A percentile compares a stretch with the other conserved stretches of the same genome.
These are phyloP conservation scores for Picea engelmannii DNA, from an alignment of 83 land plant genomes.

Conservation along the genomic window DNA sequence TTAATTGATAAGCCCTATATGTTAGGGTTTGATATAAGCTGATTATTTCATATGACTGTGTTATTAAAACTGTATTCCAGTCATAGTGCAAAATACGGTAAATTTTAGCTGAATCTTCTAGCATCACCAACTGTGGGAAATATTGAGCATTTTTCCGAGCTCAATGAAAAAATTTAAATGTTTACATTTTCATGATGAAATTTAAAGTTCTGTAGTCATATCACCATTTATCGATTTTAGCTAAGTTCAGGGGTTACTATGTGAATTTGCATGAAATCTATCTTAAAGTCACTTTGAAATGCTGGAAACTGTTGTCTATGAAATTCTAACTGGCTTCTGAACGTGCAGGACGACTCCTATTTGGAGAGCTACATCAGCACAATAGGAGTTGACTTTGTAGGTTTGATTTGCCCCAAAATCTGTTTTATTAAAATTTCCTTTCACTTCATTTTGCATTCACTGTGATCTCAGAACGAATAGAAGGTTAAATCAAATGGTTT, in stretches of 20 bases:
- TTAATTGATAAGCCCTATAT: background rate
- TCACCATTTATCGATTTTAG: background rate
- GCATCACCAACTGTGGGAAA: background rate
- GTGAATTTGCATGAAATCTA: background rate
- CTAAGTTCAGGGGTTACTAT: background rate
- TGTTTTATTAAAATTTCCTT: background rate
- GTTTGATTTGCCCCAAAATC: background rate
- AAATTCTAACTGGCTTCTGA: background rate
- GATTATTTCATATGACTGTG: background rate
- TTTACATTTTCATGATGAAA: background rate
- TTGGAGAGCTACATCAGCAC: constrained; percentile 91
- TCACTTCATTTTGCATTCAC: background rate
- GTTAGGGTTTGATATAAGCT: background rate
- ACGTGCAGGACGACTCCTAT: constrained; percentile 76
- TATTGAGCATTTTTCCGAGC: background rate
- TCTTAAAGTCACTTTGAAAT: background rate
- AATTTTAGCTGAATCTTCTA: background rate
- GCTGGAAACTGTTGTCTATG: background rate
- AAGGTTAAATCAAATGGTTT: background rate
- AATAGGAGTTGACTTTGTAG: constrained; percentile 79
- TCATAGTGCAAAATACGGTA: background rate
- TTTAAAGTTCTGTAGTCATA: background rate
- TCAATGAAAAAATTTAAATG: too few species aligned
- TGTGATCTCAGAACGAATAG: background rate
- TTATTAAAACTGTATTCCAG: background rate